Percentiles rank a stretch among this genome's conserved stretches.
phyloP scores from a whole-genome alignment of 2,329 filamentous ascomycete genomes.

The Alternaria rosae region DNA sequence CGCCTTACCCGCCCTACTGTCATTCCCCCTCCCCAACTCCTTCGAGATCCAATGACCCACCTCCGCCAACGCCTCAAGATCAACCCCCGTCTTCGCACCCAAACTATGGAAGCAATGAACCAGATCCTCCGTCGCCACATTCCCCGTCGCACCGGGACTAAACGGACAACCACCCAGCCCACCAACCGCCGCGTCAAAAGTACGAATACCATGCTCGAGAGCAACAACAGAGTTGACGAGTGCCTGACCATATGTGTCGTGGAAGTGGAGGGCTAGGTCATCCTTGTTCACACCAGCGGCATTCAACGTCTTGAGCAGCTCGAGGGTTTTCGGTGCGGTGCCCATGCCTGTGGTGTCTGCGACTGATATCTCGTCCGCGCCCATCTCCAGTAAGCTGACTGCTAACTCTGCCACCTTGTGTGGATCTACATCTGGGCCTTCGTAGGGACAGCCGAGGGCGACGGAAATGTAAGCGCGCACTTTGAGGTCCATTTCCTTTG shows the following conservation, averaged over 20 bases:
- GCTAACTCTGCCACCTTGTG: slow-evolving; percentile 68
- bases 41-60: slow-evolving; percentile 51
- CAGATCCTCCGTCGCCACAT: slow-evolving; percentile 84
- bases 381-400: slow-evolving; percentile 76
- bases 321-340: slow-evolving; percentile 73
- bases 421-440: slow-evolving; percentile 68
- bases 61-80: slow-evolving; percentile 46
- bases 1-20: slow-evolving; percentile 51
- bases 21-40: slow-evolving; percentile 46
- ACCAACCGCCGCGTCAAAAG: slow-evolving; percentile 80
- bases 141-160: slow-evolving; percentile 84
- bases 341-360: slow-evolving; percentile 93
- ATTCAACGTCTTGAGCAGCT: slow-evolving; percentile 69
- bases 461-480: slow-evolving; percentile 78
- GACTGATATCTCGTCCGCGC: slow-evolving; percentile 88
- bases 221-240: slow-evolving; percentile 82
- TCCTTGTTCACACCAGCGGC: slow-evolving; percentile 73
- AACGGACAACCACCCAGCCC: slow-evolving; percentile 87
- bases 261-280: slow-evolving; percentile 83
- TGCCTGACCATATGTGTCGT: slow-evolving; percentile 87
- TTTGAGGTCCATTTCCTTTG: slow-evolving; percentile 69
- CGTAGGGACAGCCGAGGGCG: slow-evolving; percentile 80
- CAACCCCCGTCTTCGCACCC: slow-evolving; percentile 76
- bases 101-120: slow-evolving; percentile 77
- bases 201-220: slow-evolving; percentile 77